A percentile compares a stretch with the other conserved stretches of the same genome.
These are phyloP conservation scores for Hymenoscyphus fraxineus DNA, from an alignment of 2,329 filamentous ascomycete genomes.

Conservation along the genomic window DNA sequence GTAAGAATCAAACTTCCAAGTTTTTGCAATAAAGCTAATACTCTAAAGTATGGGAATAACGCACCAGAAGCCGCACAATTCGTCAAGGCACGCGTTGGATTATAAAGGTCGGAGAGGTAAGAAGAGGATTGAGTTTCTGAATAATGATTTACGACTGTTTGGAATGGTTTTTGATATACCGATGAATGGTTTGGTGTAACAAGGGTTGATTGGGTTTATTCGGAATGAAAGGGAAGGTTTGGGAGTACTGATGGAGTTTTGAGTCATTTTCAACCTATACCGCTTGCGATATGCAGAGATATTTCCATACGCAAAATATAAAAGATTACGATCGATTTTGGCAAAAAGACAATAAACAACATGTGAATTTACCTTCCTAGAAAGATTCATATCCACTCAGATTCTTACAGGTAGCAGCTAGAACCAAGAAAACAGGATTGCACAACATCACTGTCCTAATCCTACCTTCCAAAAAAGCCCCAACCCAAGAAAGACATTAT, in stretches of 20 bases:
- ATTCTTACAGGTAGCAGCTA: background rate
- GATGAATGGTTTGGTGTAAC: background rate
- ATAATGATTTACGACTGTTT: background rate
- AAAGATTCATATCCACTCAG: no score
- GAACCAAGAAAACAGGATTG: background rate
- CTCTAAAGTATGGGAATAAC: background rate
- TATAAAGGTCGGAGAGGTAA: background rate
- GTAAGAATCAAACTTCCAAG: background rate
- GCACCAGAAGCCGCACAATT: constrained; percentile 3
- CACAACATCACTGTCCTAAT: background rate
- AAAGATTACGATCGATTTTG: background rate
- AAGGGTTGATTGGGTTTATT: background rate
- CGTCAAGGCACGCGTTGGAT: background rate
- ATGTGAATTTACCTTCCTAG: background rate
- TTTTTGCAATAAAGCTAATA: background rate
- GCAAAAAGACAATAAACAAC: background rate
- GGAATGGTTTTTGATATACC: background rate
- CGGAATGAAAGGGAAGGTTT: background rate
- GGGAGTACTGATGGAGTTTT: background rate
- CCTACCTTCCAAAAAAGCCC: background rate
- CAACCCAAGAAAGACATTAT: no score
- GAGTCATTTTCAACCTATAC: background rate
- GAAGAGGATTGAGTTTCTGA: background rate
- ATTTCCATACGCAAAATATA: background rate
- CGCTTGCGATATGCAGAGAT: background rate